Evolutionary conservation across 495 filamentous ascomycete species (phyloP).

Genomic region (Penicillium turbatum): DNA sequence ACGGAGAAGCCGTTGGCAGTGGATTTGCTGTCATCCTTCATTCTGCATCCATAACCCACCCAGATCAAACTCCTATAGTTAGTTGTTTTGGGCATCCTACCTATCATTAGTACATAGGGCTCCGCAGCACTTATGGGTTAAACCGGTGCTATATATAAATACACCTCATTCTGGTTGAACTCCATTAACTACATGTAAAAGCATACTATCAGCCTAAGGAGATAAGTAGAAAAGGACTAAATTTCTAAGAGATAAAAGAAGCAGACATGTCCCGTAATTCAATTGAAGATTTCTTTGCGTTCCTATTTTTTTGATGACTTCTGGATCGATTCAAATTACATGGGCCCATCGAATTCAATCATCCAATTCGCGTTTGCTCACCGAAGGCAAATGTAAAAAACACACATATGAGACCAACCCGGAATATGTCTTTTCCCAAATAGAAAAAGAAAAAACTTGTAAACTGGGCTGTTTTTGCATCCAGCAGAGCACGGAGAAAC

Average conservation of each 20-base stretch:
- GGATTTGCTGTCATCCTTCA: background rate
- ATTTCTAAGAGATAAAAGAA: background rate
- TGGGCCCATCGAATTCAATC: constrained; percentile 27
- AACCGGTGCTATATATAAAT: background rate
- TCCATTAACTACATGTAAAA: no score
- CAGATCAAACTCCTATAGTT: background rate
- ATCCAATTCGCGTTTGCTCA: constrained; percentile 33
- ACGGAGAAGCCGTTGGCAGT: background rate
- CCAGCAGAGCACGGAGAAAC: constrained; percentile 6
- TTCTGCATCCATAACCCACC: background rate
- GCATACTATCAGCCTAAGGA: no score
- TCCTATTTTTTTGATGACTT: constrained; percentile 34
- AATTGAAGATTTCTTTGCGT: constrained; percentile 17
- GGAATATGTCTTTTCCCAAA: constrained; percentile 8
- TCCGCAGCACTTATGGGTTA: background rate
- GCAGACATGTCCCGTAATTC: constrained; percentile 9
- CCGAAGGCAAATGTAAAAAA: constrained; percentile 24
- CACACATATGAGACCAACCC: constrained; percentile 19
- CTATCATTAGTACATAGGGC: constrained; percentile 12
- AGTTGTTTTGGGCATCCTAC: background rate
- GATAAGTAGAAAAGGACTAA: background rate
- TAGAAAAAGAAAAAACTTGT: constrained; percentile 8
- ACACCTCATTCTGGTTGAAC: background rate
- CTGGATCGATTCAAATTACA: constrained; percentile 39
- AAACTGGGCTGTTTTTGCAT: constrained; percentile 2